phyloP scores from a whole-genome alignment of 495 filamentous ascomycete genomes.

The Amphirosellinia nigrospora region DNA sequence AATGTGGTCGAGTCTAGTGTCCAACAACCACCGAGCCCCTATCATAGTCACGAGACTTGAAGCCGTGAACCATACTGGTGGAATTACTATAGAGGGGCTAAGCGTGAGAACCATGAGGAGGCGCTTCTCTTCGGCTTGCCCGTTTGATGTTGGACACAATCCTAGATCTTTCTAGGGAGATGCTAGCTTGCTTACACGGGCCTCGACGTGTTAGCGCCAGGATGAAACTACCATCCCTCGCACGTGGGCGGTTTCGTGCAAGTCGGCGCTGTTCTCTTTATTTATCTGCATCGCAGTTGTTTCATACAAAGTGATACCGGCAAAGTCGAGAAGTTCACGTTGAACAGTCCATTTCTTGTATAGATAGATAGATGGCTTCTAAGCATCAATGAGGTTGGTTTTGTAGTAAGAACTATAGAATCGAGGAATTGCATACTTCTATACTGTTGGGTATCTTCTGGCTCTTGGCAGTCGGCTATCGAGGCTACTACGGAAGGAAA shows the following conservation, averaged over 20 bases:
- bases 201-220: background rate
- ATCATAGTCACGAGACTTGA: background rate
- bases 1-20: background rate
- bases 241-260: background rate
- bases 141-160: background rate
- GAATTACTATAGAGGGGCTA: conserved; percentile 8
- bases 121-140: background rate
- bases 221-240: background rate
- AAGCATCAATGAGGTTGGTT: background rate
- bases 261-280: background rate
- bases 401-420: background rate
- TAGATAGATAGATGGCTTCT: background rate
- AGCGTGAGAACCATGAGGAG: background rate
- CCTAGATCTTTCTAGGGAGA: background rate
- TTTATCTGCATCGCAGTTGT: background rate
- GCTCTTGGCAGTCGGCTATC: background rate
- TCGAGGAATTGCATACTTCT: background rate
- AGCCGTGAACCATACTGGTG: conserved; percentile 3
- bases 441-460: background rate
- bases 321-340: background rate
- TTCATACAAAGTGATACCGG: background rate
- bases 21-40: background rate
- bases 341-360: background rate
- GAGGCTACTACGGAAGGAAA: background rate
- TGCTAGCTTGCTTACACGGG: background rate